Conservation (phyloP, 805 yeast species). For the Sugiyamaella smithiae region DNA sequence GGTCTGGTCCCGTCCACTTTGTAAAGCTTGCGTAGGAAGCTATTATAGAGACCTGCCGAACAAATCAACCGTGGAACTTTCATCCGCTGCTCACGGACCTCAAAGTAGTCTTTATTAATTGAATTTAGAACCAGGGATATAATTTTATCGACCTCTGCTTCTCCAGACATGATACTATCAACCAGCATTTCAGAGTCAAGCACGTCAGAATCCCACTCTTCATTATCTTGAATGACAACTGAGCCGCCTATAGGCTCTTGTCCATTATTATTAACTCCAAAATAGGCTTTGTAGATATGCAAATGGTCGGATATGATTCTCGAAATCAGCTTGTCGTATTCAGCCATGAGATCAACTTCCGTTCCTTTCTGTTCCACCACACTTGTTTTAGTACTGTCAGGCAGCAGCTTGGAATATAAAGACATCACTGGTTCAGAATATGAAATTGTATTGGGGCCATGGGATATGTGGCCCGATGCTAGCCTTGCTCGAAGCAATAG, state of each 20-base stretch:
- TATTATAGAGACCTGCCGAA: slow-evolving; percentile 22
- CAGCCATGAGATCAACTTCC: slow-evolving; percentile 13
- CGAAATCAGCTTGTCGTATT: slow-evolving; percentile 19
- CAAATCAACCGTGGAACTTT: slow-evolving; percentile 14
- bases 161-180: neutral
- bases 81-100: slow-evolving; percentile 8
- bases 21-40: slow-evolving; percentile 27
- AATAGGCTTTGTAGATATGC: neutral
- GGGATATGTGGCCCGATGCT: neutral
- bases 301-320: slow-evolving; percentile 14
- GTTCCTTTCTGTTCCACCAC: neutral
- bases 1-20: slow-evolving; percentile 1
- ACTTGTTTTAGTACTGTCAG: neutral
- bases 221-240: neutral
- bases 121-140: slow-evolving; percentile 2
- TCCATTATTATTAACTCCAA: neutral
- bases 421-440: too few species aligned
- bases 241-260: neutral
- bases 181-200: neutral
- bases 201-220: slow-evolving; percentile 1
- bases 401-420: neutral
- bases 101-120: slow-evolving; percentile 17
- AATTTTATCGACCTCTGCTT: neutral
- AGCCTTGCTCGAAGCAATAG: too few species aligned
- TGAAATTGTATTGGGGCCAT: too few species aligned